A percentile compares a stretch with the other conserved stretches of the same genome.
Evolutionary conservation across 164 flowering plant genomes (phyloP).

Genomic region (Magnolia officinalis): DNA sequence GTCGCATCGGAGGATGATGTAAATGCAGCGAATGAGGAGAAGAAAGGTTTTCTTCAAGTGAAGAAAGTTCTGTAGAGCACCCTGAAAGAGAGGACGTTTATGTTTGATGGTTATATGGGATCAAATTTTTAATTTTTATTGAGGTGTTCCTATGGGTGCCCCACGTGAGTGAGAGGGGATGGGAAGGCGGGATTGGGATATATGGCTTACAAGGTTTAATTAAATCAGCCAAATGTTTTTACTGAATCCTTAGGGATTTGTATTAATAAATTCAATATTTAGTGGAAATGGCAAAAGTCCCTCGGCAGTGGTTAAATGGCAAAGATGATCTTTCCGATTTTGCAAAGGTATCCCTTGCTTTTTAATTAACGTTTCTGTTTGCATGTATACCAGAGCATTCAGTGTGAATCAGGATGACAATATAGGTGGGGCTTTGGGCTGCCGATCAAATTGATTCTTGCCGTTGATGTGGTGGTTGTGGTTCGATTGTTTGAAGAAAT

Average conservation of each 20-base stretch:
- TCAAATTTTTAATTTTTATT: not conserved
- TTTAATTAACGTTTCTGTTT: too few relatives aligned
- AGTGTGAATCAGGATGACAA: too few relatives aligned
- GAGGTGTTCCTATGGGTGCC: not conserved
- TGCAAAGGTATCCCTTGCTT: too few relatives aligned
- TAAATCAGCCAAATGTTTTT: not conserved
- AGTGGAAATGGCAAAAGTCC: not conserved
- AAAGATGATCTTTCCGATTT: too few relatives aligned
- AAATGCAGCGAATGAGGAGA: constrained; percentile 64
- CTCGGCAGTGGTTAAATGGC: not conserved
- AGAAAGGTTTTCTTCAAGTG: constrained; percentile 59
- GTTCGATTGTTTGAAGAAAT: too few relatives aligned
- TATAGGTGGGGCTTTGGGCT: too few relatives aligned
- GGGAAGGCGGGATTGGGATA: not conserved
- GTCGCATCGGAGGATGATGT: constrained; percentile 91
- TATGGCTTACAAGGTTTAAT: not conserved
- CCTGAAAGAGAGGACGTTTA: not conserved
- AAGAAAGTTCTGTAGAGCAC: constrained; percentile 52
- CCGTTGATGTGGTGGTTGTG: too few relatives aligned
- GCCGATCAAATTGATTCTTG: too few relatives aligned
- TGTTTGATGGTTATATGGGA: not conserved
- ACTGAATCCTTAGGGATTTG: not conserved
- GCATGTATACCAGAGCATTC: too few relatives aligned
- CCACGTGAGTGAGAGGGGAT: not conserved
- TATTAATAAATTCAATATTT: not conserved